Base-by-base conservation (phyloP, 768 basidiomycete genomes). In the Pluteus cervinus region DNA sequence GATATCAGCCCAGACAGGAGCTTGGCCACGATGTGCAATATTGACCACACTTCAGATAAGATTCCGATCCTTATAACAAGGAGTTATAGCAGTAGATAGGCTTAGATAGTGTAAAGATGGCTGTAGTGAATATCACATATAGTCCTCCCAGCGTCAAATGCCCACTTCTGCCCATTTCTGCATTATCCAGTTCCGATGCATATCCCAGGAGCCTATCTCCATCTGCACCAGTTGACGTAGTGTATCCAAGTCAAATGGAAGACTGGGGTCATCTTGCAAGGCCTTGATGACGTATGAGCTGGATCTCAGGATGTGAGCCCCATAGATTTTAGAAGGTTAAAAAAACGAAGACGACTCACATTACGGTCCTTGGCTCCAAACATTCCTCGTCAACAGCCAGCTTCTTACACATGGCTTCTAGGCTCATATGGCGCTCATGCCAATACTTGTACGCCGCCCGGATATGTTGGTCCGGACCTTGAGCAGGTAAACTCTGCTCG, bases 361-460 rank as follows among this genome's bases (percentile, higher is more conserved):
- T 60, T 8, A 65, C 54, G 5, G 61, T 62, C 3, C 42, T 24
- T 11, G 44, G 45, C 40, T 57, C 52, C 29, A 65, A 45, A 7
- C 28, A 15, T 29, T 41, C 22, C 14, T 12, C 15, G 7, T 22
- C 9, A 7, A 33, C 10, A 4, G n/a, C 29, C 10, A 24, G 10
- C 25, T 16, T 10, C 25, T 1, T 4, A 14, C 59, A 56, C 55
- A 65, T 61, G 32, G 41, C 41, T 8, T 58, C 50, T 12, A 65
- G 23, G 16, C 29, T 20, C 44, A 61, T 53, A 8, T 43, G 41
- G 10, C 42, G 43, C 15, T 53, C 51, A 34, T 57, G 45, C 62
- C 63, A 65, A 35, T 47, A 43, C 22, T 50, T 48, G 34, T 63
- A 61, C 18, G 62, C n/a, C n/a, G n/a, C 60, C 12, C 62, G 57